These are phyloP conservation scores for Agaricus sinodeliciosus DNA, from an alignment of 768 basidiomycete species.

Conservation along the genomic window DNA sequence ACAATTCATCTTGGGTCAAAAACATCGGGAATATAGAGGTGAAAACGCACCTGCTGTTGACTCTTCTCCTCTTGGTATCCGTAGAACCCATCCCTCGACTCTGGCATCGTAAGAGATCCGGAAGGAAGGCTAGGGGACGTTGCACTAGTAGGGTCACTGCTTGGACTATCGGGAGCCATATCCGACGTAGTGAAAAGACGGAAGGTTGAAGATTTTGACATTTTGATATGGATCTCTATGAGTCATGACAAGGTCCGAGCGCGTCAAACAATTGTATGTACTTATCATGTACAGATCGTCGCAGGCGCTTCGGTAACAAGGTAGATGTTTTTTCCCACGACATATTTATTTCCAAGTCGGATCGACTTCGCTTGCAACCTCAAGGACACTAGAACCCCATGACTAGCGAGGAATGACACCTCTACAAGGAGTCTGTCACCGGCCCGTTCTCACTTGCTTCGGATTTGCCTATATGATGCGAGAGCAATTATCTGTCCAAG, in stretches of 20 bases:
- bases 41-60: constrained; percentile 56
- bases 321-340: no score
- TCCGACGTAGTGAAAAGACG: background rate
- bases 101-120: constrained; percentile 31
- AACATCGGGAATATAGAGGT: background rate
- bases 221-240: background rate
- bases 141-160: background rate
- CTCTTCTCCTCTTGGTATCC: constrained; percentile 76
- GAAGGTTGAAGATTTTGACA: background rate
- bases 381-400: no score
- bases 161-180: constrained; percentile 2
- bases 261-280: background rate
- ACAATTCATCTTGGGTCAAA: constrained; percentile 1
- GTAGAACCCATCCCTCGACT: constrained; percentile 69
- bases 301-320: no score
- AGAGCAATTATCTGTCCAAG: no score
- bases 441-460: no score
- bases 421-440: no score
- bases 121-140: constrained; percentile 4
- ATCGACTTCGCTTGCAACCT: no score
- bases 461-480: no score
- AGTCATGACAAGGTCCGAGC: background rate
- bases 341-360: no score
- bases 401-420: no score
- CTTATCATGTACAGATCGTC: background rate